Evolutionary conservation across 148 eudicot genomes (phyloP).

Genomic region (Polygonum maritimum): DNA sequence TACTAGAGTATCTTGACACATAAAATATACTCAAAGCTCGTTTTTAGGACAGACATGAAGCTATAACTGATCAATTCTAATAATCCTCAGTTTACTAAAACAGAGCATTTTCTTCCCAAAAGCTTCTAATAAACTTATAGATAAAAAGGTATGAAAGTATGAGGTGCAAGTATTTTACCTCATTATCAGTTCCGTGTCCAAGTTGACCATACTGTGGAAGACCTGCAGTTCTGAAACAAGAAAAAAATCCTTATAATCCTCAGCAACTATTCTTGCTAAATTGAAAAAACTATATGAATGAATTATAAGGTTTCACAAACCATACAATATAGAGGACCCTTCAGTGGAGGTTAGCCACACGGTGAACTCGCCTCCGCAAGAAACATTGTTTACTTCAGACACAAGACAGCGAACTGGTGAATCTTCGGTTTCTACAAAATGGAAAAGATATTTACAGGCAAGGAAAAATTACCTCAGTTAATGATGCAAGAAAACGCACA

Average conservation of each 20-base stretch:
- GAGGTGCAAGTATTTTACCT: slow-evolving; percentile 34
- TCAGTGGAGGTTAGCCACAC: slow-evolving; percentile 67
- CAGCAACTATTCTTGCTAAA: not conserved
- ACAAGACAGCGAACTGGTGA: slow-evolving; percentile 81
- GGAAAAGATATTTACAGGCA: not conserved
- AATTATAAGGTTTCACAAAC: slow-evolving; percentile 16
- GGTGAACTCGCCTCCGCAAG: slow-evolving; percentile 89
- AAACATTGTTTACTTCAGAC: slow-evolving; percentile 51
- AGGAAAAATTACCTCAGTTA: not conserved
- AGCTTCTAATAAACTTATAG: not conserved
- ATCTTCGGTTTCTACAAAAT: slow-evolving; percentile 62
- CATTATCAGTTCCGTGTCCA: slow-evolving; percentile 97
- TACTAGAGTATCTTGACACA: not conserved
- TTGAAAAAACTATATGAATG: not conserved
- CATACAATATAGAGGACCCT: slow-evolving; percentile 94
- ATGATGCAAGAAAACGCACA: not conserved
- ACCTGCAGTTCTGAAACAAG: slow-evolving; percentile 72
- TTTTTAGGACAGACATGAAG: not conserved
- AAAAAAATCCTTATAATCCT: not conserved
- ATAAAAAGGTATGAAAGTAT: not conserved
- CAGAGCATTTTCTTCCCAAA: not conserved
- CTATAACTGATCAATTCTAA: not conserved
- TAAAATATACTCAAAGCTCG: not conserved
- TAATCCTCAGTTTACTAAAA: not conserved
- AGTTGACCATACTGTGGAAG: slow-evolving; percentile 99